Conservation (phyloP, 345 rosid species). For the Eucalyptus tenuipes region DNA sequence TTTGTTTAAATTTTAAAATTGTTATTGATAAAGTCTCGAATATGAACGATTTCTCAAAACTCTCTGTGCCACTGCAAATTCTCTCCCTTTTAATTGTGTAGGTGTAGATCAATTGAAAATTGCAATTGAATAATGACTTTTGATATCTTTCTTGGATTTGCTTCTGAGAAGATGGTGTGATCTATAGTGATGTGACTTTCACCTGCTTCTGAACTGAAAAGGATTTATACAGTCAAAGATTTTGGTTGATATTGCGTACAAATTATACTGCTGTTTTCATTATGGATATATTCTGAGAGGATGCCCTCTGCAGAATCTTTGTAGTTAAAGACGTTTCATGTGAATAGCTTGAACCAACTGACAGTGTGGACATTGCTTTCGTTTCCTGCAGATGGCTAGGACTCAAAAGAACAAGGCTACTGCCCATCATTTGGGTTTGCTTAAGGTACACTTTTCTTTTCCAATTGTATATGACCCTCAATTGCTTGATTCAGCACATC, state of each 20-base stretch:
- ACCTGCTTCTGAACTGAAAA: not conserved
- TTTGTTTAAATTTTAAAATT: not conserved
- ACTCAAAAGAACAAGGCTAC: slow-evolving; percentile 99
- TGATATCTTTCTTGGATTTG: not conserved
- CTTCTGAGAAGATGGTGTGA: not conserved
- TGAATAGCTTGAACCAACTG: not conserved
- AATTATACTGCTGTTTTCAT: not conserved
- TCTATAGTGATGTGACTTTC: not conserved
- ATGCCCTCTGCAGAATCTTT: not conserved
- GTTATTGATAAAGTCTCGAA: not conserved
- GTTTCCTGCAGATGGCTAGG: slow-evolving; percentile 69
- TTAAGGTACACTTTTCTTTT: slow-evolving; percentile 42
- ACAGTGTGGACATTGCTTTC: not conserved
- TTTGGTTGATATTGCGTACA: not conserved
- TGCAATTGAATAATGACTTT: not conserved
- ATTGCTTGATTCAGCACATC: not conserved
- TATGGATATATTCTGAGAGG: not conserved
- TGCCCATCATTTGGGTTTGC: slow-evolving; percentile 91
- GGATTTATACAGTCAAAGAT: not conserved
- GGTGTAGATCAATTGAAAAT: not conserved
- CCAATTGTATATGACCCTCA: not conserved
- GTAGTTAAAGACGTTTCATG: not conserved
- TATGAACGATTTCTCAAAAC: not conserved
- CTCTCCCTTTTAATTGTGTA: not conserved
- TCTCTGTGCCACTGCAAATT: not conserved